Evolutionary conservation across 2,329 filamentous ascomycete species (phyloP).

Genomic region (Trichoderma aggressivum): DNA sequence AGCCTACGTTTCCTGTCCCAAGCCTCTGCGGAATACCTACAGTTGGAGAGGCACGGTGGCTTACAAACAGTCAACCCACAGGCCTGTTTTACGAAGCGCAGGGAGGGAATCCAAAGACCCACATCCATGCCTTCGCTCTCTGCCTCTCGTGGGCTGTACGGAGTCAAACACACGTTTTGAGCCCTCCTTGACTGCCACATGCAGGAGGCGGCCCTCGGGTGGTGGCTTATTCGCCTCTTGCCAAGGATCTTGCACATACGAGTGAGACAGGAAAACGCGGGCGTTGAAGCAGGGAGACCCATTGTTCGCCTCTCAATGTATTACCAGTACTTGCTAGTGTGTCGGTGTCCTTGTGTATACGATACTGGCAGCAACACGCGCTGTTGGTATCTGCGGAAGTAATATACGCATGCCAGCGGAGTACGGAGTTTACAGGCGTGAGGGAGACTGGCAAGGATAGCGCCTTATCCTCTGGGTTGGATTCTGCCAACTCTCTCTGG

Average conservation of each 20-base stretch:
- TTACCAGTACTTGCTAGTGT: not conserved
- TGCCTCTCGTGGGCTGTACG: not conserved
- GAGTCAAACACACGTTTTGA: conserved; percentile 2
- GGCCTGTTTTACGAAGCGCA: not conserved
- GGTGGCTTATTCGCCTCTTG: not conserved
- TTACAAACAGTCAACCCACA: not conserved
- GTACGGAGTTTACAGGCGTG: not conserved
- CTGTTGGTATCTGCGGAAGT: not conserved
- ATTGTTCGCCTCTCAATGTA: not conserved
- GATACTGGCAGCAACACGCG: not conserved
- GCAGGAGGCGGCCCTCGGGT: not conserved
- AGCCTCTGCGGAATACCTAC: not conserved
- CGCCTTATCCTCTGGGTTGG: not conserved
- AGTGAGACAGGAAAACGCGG: not conserved
- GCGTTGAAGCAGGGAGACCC: not conserved
- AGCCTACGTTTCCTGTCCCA: not conserved
- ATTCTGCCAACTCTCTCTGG: not conserved
- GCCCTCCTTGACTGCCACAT: not conserved
- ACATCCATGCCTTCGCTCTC: conserved; percentile 2
- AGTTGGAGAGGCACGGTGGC: not conserved
- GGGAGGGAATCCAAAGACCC: conserved; percentile 1
- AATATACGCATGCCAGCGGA: not conserved
- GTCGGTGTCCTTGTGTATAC: not conserved
- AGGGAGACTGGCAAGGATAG: not conserved
- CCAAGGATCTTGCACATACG: not conserved